A percentile compares a stretch with the other conserved stretches of the same genome.
phyloP scores from a whole-genome alignment of 169 alveolate genomes.

The Plasmodium yoelii region DNA sequence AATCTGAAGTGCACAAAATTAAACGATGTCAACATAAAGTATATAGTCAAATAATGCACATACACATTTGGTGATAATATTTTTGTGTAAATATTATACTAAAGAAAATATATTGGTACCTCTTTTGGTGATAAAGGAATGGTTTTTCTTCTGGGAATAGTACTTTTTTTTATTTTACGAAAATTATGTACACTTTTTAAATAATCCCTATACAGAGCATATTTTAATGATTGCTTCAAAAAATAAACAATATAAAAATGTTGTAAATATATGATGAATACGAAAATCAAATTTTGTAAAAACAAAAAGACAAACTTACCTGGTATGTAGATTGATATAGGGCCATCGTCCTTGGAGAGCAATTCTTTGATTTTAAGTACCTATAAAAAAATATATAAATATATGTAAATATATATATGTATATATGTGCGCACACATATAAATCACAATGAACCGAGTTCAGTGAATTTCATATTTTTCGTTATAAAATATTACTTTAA shows the following conservation, averaged over 20 bases:
- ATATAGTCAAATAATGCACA: no score
- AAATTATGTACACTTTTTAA: conserved; percentile 77
- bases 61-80: no score
- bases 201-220: conserved; percentile 79
- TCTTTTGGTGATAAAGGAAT: conserved; percentile 64
- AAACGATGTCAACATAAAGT: conserved; percentile 14
- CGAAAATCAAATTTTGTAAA: background rate
- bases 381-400: conserved; percentile 54
- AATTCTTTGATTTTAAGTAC: conserved; percentile 73
- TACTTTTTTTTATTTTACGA: conserved; percentile 79
- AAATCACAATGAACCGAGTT: background rate
- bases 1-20: conserved; percentile 49
- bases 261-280: background rate
- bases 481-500: conserved; percentile 44
- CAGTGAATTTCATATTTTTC: background rate
- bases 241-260: conserved; percentile 9
- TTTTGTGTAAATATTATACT: conserved; percentile 12
- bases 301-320: conserved; percentile 12
- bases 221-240: conserved; percentile 79
- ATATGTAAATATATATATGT: background rate
- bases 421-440: background rate
- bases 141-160: conserved; percentile 78
- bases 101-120: conserved; percentile 12
- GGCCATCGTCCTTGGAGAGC: conserved; percentile 83
- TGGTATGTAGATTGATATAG: conserved; percentile 82